A percentile compares a stretch with the other conserved stretches of the same genome.
Conservation (phyloP, 371 early-diverging fungal genomes). For the Modicella reniformis region DNA sequence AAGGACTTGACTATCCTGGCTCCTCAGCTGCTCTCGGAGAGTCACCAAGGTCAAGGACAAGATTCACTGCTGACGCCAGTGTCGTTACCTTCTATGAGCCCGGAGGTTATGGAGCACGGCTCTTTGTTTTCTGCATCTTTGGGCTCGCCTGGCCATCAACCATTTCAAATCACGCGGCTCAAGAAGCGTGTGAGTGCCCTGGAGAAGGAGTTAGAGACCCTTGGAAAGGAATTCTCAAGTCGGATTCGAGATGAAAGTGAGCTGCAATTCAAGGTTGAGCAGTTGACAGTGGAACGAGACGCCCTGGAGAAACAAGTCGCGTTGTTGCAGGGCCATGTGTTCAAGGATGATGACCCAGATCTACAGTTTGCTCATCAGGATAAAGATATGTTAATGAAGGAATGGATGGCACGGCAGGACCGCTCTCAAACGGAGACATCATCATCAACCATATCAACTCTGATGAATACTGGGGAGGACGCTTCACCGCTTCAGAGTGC, state of each 20-base stretch:
- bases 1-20: conserved; percentile 26
- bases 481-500: too few relatives aligned
- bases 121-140: not conserved
- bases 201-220: conserved; percentile 21
- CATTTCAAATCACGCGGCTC: conserved; percentile 7
- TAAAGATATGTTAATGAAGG: conserved; percentile 17
- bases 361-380: conserved; percentile 18
- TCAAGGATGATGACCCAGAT: not conserved
- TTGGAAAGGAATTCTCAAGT: conserved; percentile 9
- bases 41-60: conserved; percentile 3
- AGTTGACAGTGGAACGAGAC: conserved; percentile 20
- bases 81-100: conserved; percentile 12
- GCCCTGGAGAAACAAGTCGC: conserved; percentile 24
- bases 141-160: conserved; percentile 2
- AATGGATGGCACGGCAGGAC: conserved; percentile 12
- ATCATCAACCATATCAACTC: too few relatives aligned
- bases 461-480: too few relatives aligned
- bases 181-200: conserved; percentile 23
- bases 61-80: conserved; percentile 22
- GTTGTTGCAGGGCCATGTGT: not conserved
- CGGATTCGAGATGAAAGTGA: conserved; percentile 18
- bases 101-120: conserved; percentile 5
- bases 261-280: conserved; percentile 17
- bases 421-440: not conserved
- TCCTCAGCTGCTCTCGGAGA: conserved; percentile 24